Evolutionary conservation across 768 basidiomycete genomes (phyloP).

Genomic region (Gloeopeniophorella convolvens): DNA sequence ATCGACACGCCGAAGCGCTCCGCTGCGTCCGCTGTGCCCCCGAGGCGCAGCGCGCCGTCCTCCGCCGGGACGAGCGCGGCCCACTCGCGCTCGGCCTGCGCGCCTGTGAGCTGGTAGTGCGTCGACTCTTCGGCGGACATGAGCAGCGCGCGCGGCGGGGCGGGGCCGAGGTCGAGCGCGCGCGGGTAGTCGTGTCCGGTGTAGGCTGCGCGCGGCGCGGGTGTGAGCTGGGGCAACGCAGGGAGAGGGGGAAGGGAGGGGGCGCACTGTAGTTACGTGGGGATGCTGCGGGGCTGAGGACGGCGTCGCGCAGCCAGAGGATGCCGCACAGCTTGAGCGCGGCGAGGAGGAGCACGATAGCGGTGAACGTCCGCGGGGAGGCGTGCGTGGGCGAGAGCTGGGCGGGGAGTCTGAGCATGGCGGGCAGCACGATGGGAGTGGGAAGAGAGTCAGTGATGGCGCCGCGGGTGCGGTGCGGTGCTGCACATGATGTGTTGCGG

Average conservation of each 20-base stretch:
- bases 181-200: neutral
- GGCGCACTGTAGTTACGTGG: neutral
- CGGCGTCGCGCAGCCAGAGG: neutral
- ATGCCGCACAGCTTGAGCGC: neutral
- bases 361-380: neutral
- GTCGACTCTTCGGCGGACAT: constrained; percentile 1
- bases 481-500: too few relatives aligned
- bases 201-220: neutral
- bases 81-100: neutral
- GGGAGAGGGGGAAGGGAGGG: neutral
- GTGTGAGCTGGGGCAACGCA: too few relatives aligned
- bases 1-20: constrained; percentile 33
- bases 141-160: neutral
- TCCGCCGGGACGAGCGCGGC: neutral
- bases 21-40: too few relatives aligned
- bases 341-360: neutral
- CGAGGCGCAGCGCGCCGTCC: neutral
- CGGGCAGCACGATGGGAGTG: too few relatives aligned
- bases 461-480: too few relatives aligned
- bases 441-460: too few relatives aligned
- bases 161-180: neutral
- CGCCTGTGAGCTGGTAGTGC: neutral
- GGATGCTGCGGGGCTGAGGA: neutral
- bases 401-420: too few relatives aligned
- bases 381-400: neutral